Evolutionary conservation across 495 filamentous ascomycete species (phyloP).

Genomic region (Talaromyces nanjingensis): DNA sequence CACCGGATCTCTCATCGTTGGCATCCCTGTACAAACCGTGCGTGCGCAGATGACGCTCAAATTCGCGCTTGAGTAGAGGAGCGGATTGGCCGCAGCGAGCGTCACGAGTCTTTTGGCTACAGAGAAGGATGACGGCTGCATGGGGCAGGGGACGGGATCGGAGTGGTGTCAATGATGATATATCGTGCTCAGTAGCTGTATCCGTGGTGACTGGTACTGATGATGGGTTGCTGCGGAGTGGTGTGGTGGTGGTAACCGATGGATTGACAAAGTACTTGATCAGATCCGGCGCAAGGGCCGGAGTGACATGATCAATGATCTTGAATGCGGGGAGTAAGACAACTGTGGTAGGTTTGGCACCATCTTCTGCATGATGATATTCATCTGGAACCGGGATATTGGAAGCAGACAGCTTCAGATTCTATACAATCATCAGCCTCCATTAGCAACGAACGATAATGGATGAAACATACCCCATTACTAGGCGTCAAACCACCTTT

Average conservation of each 20-base stretch:
- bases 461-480: constrained; percentile 60
- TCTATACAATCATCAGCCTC: constrained; percentile 37
- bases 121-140: constrained; percentile 80
- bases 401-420: constrained; percentile 85
- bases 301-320: constrained; percentile 79
- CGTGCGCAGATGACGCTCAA: constrained; percentile 82
- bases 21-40: constrained; percentile 81
- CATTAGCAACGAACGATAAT: not conserved
- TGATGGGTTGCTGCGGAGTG: constrained; percentile 37
- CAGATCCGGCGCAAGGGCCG: constrained; percentile 62
- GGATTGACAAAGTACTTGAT: constrained; percentile 64
- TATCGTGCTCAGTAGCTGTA: constrained; percentile 19
- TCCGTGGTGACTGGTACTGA: not conserved
- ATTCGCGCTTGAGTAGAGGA: constrained; percentile 75
- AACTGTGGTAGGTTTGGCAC: constrained; percentile 68
- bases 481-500: constrained; percentile 52
- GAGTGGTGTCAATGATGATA: constrained; percentile 43
- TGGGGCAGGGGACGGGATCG: constrained; percentile 69
- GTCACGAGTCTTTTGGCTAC: constrained; percentile 87
- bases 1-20: constrained; percentile 78
- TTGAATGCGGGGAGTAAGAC: constrained; percentile 86
- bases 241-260: constrained; percentile 68
- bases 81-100: constrained; percentile 92
- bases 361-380: constrained; percentile 38
- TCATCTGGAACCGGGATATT: constrained; percentile 76